Conservation (phyloP, 169 alveolate species). For the Cryptosporidium baileyi region DNA sequence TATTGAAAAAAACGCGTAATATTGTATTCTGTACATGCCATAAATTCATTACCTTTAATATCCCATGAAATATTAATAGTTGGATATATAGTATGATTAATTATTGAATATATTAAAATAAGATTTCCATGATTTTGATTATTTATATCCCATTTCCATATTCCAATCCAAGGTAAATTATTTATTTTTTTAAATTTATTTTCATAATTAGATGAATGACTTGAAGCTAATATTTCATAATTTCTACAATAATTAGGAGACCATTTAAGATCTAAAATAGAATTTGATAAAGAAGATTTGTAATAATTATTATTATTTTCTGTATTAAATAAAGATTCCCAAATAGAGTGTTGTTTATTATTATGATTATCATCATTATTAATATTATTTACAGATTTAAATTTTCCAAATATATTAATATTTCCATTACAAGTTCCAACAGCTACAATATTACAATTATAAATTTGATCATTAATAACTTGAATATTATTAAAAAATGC, state of each 20-base stretch:
- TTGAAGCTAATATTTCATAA: conserved; percentile 51
- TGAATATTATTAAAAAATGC: background rate
- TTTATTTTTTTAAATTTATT: background rate
- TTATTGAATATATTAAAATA: conserved; percentile 3
- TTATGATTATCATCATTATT: background rate
- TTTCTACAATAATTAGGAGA: conserved; percentile 64
- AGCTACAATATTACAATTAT: background rate
- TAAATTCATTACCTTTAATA: conserved; percentile 51
- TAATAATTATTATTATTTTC: background rate
- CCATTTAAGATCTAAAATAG: conserved; percentile 34
- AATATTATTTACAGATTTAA: background rate
- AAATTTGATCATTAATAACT: background rate
- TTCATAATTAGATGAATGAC: background rate
- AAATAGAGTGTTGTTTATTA: background rate
- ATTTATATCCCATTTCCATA: conserved; percentile 47
- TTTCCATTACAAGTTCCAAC: conserved; percentile 15
- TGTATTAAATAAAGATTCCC: background rate
- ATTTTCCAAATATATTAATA: background rate
- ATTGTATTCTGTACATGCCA: conserved; percentile 33
- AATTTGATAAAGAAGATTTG: background rate
- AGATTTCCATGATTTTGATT: background rate
- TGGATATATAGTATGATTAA: conserved; percentile 4
- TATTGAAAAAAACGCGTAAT: conserved; percentile 25
- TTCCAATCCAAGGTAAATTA: conserved; percentile 61
- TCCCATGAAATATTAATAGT: conserved; percentile 42